These are phyloP conservation scores for Pseudovirgaria hyperparasitica DNA, from an alignment of 2,329 filamentous ascomycete species.

Conservation along the genomic window DNA sequence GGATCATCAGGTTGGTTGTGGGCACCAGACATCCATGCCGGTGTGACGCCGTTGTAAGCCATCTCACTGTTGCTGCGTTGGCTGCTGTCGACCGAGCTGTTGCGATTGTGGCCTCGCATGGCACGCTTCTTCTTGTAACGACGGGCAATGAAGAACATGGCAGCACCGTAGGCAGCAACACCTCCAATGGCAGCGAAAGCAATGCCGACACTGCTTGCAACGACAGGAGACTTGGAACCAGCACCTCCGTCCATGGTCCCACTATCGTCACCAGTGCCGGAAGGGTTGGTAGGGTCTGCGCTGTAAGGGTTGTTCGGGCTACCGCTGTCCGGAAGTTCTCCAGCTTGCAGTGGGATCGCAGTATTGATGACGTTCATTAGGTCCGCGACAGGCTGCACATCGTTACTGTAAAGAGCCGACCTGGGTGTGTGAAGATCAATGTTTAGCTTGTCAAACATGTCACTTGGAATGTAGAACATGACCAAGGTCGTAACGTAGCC, in stretches of 20 bases:
- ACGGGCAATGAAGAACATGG: slow-evolving; percentile 87
- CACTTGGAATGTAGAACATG: slow-evolving; percentile 33
- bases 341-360: slow-evolving; percentile 56
- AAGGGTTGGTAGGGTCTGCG: slow-evolving; percentile 14
- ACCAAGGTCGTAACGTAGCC: slow-evolving; percentile 76
- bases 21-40: slow-evolving; percentile 35
- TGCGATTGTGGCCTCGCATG: slow-evolving; percentile 61
- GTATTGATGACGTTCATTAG: slow-evolving; percentile 75
- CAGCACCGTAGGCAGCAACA: slow-evolving; percentile 77
- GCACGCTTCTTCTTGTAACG: slow-evolving; percentile 80
- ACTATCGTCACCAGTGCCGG: slow-evolving; percentile 29
- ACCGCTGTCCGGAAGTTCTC: slow-evolving; percentile 28
- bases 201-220: slow-evolving; percentile 54
- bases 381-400: slow-evolving; percentile 50
- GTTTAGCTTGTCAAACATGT: slow-evolving; percentile 43
- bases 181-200: slow-evolving; percentile 65
- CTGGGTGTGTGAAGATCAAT: slow-evolving; percentile 58
- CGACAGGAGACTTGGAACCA: slow-evolving; percentile 42
- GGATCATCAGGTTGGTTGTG: slow-evolving; percentile 21
- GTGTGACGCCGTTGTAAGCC: too few relatives aligned
- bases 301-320: slow-evolving; percentile 27
- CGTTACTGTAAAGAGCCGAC: slow-evolving; percentile 63
- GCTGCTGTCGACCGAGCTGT: slow-evolving; percentile 65
- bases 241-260: slow-evolving; percentile 38
- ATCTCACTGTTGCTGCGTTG: slow-evolving; percentile 38